Evolutionary conservation across 768 basidiomycete genomes (phyloP).

Genomic region (Tulasnella sp.): DNA sequence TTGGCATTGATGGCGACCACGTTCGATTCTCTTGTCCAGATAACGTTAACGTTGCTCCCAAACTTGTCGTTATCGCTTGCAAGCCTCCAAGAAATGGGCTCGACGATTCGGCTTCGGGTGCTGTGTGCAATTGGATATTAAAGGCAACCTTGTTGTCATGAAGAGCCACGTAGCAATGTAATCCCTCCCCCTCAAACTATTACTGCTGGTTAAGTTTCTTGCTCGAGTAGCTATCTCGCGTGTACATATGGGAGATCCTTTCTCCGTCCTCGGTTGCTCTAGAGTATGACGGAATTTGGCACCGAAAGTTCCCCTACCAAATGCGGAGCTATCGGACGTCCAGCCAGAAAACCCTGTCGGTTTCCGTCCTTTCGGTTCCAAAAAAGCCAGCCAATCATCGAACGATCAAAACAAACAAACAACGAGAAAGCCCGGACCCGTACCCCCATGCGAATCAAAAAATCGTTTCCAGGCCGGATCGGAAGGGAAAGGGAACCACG

Average conservation of each 20-base stretch:
- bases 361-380: neutral
- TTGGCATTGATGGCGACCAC: neutral
- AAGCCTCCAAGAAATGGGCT: neutral
- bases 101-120: neutral
- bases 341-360: neutral
- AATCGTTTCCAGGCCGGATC: conserved; percentile 14
- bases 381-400: conserved; percentile 4
- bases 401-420: conserved; percentile 1
- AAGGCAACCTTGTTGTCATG: neutral
- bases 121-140: neutral
- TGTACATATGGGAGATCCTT: neutral
- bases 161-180: neutral
- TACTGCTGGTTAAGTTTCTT: neutral
- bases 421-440: conserved; percentile 3
- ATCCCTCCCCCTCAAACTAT: too few relatives aligned
- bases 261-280: neutral
- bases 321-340: conserved; percentile 12
- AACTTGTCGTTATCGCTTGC: conserved; percentile 5
- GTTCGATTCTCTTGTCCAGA: neutral
- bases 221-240: neutral
- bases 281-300: neutral
- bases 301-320: neutral
- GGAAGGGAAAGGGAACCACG: neutral
- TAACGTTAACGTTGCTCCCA: neutral
- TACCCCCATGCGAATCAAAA: conserved; percentile 10